phyloP scores from a whole-genome alignment of 495 filamentous ascomycete species.

The Saxophila tyrrhenica region DNA sequence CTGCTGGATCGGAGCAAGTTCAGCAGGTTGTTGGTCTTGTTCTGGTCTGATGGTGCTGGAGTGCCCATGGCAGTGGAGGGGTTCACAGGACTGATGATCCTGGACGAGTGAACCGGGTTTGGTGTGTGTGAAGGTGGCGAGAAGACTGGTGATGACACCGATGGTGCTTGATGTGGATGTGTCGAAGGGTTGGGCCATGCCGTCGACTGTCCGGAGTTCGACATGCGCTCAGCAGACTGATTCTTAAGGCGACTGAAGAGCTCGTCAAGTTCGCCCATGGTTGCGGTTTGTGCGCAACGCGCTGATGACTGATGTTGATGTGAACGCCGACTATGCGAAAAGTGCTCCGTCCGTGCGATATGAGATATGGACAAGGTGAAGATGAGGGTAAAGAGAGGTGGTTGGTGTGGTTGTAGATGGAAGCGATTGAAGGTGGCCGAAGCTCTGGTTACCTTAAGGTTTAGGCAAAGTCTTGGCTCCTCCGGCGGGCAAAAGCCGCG shows the following conservation, averaged over 20 bases:
- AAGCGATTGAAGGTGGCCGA: too few species aligned
- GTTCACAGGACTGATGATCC: conserved; percentile 32
- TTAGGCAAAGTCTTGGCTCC: too few species aligned
- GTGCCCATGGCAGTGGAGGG: conserved; percentile 28
- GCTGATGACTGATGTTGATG: too few species aligned
- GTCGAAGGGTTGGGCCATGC: conserved; percentile 14
- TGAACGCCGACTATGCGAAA: too few species aligned
- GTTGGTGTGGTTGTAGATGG: too few species aligned
- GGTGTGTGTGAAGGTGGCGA: conserved; percentile 25
- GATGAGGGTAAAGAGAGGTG: too few species aligned
- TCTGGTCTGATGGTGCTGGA: conserved; percentile 33
- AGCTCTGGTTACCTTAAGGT: too few species aligned
- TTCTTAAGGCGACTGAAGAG: conserved; percentile 23
- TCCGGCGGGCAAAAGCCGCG: too few species aligned
- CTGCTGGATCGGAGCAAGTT: conserved; percentile 75
- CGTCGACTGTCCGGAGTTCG: conserved; percentile 1
- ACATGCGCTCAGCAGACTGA: not conserved
- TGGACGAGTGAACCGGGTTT: conserved; percentile 25
- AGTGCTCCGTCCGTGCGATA: too few species aligned
- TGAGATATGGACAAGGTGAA: too few species aligned
- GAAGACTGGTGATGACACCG: conserved; percentile 30
- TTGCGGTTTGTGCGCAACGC: not conserved
- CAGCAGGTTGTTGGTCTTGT: conserved; percentile 61
- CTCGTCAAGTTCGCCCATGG: conserved; percentile 19
- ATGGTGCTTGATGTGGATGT: conserved; percentile 21